Percentiles rank a stretch among this genome's conserved stretches.
phyloP scores from a whole-genome alignment of 1,284 basidiomycete species.

The Cryptococcus floricola region DNA sequence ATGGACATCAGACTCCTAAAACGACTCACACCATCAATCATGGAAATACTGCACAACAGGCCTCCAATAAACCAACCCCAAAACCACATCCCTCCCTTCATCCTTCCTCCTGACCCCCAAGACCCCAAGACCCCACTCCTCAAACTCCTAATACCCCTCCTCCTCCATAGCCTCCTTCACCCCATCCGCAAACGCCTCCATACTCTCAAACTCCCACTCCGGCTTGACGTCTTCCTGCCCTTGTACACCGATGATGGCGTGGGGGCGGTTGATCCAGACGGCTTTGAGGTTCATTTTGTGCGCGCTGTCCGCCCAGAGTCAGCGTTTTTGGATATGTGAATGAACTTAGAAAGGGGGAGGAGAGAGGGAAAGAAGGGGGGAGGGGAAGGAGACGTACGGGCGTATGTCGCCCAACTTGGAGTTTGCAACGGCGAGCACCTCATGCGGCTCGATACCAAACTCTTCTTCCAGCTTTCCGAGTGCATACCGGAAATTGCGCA shows the following conservation, averaged over 20 bases:
- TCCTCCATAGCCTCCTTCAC: slow-evolving; percentile 7
- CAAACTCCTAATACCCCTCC: too few relatives aligned
- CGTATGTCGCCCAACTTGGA: slow-evolving; percentile 30
- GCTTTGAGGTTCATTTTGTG: slow-evolving; percentile 30
- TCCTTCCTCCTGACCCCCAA: too few relatives aligned
- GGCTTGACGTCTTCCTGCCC: slow-evolving; percentile 12
- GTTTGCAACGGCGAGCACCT: slow-evolving; percentile 35
- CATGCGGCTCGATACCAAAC: slow-evolving; percentile 21
- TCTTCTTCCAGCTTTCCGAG: slow-evolving; percentile 23
- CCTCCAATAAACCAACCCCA: too few relatives aligned
- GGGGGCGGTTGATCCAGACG: slow-evolving; percentile 33
- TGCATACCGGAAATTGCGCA: slow-evolving; percentile 34
- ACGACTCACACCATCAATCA: too few relatives aligned
- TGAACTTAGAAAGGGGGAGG: not conserved
- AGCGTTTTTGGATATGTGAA: not conserved
- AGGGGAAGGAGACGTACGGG: slow-evolving; percentile 21
- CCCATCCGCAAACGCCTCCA: slow-evolving; percentile 22
- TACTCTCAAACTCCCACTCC: slow-evolving; percentile 18
- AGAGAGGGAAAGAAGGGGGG: not conserved
- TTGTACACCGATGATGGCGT: slow-evolving; percentile 21
- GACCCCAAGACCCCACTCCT: too few relatives aligned
- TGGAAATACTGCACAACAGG: too few relatives aligned
- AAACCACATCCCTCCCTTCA: too few relatives aligned
- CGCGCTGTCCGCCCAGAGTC: slow-evolving; percentile 12
- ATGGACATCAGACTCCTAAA: too few relatives aligned